A percentile compares a stretch with the other conserved stretches of the same genome.
Evolutionary conservation across 2,329 filamentous ascomycete species (phyloP).

Genomic region (Penicillium psychrosexuale): DNA sequence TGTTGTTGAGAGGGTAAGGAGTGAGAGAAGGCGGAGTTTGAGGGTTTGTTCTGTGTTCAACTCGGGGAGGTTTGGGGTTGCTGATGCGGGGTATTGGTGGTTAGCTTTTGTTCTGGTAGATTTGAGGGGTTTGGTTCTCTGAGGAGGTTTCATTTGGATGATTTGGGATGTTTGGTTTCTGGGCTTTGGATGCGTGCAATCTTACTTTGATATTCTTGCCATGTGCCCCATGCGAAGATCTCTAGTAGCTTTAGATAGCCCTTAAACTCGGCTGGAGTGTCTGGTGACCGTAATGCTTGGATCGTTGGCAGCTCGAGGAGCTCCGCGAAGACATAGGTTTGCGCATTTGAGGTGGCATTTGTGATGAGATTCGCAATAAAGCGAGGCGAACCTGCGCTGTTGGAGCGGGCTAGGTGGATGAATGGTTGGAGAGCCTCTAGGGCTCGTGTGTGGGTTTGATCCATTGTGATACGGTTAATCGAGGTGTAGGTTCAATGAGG

Average conservation of each 20-base stretch:
- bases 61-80: constrained; percentile 60
- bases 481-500: neutral
- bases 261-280: constrained; percentile 59
- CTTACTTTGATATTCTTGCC: constrained; percentile 67
- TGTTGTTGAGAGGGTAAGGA: constrained; percentile 74
- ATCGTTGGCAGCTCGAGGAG: constrained; percentile 80
- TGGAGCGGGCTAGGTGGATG: constrained; percentile 80
- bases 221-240: constrained; percentile 91
- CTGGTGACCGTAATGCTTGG: constrained; percentile 61
- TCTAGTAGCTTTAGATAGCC: constrained; percentile 69
- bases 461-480: constrained; percentile 33
- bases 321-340: constrained; percentile 91
- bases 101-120: neutral
- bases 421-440: constrained; percentile 73
- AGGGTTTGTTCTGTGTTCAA: constrained; percentile 70
- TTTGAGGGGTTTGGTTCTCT: neutral
- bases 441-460: constrained; percentile 49
- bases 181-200: constrained; percentile 9
- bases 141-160: neutral
- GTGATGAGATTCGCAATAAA: constrained; percentile 81
- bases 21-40: constrained; percentile 87
- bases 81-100: constrained; percentile 25
- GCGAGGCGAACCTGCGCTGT: constrained; percentile 66
- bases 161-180: neutral
- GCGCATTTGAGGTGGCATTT: constrained; percentile 82